phyloP scores from a whole-genome alignment of 371 early-diverging fungal species.

The Mucor circinelloides region DNA sequence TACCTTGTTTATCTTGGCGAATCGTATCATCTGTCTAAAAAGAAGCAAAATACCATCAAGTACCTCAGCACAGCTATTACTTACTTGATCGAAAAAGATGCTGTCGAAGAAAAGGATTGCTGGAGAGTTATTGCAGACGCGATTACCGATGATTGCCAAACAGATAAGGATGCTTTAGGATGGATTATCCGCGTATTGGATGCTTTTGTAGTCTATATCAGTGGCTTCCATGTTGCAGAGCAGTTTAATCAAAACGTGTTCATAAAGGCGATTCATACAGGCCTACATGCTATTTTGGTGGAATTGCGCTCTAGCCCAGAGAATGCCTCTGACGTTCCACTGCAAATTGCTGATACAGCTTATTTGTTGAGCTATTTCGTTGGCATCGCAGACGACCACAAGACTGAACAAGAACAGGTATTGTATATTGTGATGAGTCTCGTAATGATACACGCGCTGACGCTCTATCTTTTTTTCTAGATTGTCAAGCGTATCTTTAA shows the following conservation, averaged over 20 bases:
- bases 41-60: slow-evolving; percentile 11
- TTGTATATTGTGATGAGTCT: no score
- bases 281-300: slow-evolving; percentile 9
- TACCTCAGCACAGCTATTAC: slow-evolving; percentile 9
- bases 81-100: neutral
- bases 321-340: neutral
- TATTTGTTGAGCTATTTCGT: slow-evolving; percentile 23
- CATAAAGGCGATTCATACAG: slow-evolving; percentile 7
- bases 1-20: neutral
- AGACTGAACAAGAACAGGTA: slow-evolving; percentile 41
- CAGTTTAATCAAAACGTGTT: neutral
- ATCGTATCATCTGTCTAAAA: slow-evolving; percentile 20
- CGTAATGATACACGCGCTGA: neutral
- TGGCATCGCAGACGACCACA: neutral
- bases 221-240: neutral
- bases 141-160: neutral
- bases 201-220: slow-evolving; percentile 49
- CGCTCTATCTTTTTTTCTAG: slow-evolving; percentile 4
- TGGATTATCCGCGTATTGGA: slow-evolving; percentile 60
- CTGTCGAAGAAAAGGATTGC: neutral
- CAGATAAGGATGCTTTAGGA: slow-evolving; percentile 20
- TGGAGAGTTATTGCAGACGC: neutral
- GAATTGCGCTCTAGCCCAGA: slow-evolving; percentile 4
- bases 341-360: slow-evolving; percentile 12
- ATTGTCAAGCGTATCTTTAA: slow-evolving; percentile 35